A percentile compares a stretch with the other conserved stretches of the same genome.
Evolutionary conservation across 2,329 filamentous ascomycete species (phyloP).

Genomic region (Aschersonia sp.): DNA sequence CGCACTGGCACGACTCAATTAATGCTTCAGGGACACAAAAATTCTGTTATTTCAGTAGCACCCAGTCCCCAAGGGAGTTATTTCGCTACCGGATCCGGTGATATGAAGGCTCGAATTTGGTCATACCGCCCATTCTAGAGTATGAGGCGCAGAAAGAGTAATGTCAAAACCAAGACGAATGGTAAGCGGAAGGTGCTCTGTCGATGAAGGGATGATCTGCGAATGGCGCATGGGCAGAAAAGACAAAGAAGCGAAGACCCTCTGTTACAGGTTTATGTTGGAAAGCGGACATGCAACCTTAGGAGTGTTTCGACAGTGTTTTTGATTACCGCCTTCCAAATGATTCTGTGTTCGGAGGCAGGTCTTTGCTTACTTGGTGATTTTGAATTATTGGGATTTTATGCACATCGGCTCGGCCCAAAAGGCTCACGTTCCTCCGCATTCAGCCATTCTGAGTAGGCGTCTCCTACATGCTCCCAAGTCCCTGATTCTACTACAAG

Average conservation of each 20-base stretch:
- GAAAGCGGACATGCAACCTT: not conserved
- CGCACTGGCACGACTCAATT: constrained; percentile 85
- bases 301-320: not conserved
- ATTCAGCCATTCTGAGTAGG: not conserved
- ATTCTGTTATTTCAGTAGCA: constrained; percentile 94
- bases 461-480: too few relatives aligned
- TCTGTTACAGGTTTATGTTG: not conserved
- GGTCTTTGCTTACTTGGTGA: not conserved
- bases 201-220: not conserved
- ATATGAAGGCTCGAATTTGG: constrained; percentile 97
- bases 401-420: not conserved
- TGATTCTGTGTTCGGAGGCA: too few relatives aligned
- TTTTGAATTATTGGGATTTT: not conserved
- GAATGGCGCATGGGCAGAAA: not conserved
- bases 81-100: constrained; percentile 92
- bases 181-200: not conserved
- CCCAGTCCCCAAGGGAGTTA: constrained; percentile 77
- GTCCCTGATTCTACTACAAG: constrained; percentile 17
- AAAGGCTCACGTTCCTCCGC: not conserved
- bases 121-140: constrained; percentile 47
- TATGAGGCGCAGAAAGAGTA: not conserved
- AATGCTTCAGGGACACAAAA: constrained; percentile 98
- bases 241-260: not conserved
- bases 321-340: not conserved
- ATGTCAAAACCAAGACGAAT: not conserved